phyloP scores from a whole-genome alignment of 139 green algal species.

The Raphidocelis subcapitata region DNA sequence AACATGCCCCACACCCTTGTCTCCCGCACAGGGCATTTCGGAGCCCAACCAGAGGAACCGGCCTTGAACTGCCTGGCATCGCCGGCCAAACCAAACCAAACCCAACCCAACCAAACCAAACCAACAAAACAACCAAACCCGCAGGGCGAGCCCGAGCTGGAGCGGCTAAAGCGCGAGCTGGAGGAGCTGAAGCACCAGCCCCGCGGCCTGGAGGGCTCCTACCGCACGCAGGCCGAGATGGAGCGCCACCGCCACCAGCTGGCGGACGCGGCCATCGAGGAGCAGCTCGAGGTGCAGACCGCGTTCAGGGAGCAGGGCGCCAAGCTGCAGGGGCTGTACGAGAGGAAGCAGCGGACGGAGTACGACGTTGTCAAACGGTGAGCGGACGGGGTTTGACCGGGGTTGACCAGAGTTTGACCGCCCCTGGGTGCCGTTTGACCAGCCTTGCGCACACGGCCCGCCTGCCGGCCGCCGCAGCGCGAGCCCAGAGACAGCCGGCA shows the following conservation, averaged over 20 bases:
- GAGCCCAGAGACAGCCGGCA: background rate
- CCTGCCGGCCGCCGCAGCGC: no score
- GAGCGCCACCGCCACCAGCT: conserved; percentile 70
- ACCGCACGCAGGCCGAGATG: conserved; percentile 74
- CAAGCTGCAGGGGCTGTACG: conserved; percentile 73
- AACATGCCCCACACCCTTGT: no score
- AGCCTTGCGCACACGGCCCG: background rate
- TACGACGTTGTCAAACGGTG: conserved; percentile 68
- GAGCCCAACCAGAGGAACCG: no score
- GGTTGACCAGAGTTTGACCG: background rate
- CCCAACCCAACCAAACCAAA: no score
- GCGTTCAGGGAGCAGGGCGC: conserved; percentile 79
- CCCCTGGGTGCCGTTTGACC: no score
- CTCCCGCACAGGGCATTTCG: no score
- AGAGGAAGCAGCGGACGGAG: conserved; percentile 71
- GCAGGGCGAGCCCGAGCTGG: conserved; percentile 81
- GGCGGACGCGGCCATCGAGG: conserved; percentile 71
- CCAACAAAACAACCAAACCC: background rate
- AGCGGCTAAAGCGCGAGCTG: conserved; percentile 80
- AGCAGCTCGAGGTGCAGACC: conserved; percentile 87
- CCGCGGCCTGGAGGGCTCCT: conserved; percentile 66
- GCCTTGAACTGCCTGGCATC: no score
- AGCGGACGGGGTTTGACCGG: conserved; percentile 1
- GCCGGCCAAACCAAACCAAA: no score
- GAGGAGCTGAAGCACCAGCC: conserved; percentile 79